Evolutionary conservation across 1,139 yeast genomes (phyloP), one percentile per base, ranked within the genome.

Genomic region (Kurtzmaniella quercitrusa): DNA sequence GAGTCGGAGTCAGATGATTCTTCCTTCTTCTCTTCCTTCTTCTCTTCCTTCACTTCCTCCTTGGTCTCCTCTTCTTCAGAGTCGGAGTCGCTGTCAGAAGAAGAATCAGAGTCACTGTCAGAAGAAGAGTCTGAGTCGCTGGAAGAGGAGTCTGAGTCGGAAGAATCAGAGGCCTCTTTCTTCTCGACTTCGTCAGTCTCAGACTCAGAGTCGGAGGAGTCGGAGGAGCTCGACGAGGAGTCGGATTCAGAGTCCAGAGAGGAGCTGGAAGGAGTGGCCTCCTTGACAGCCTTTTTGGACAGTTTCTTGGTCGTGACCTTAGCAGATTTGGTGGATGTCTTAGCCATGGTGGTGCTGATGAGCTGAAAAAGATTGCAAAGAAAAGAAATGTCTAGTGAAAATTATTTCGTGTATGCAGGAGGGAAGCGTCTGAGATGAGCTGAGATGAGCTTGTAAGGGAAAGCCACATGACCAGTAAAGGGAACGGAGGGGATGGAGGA

Each of bases 261-360:
- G 23, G 63, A 54, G 41, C 52, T 62, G 39, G 50, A 53, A 42
- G 60, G 55, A 50, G 57, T 64, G 45, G 62, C 58, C 43, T 55
- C 63, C 57, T 68, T 65, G 49, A 62, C 56, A 38, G 58, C 58
- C 54, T 63, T 66, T 57, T 60, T 57, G 48, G 63, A 52, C 53
- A 55, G 53, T 55, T 55, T 55, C 54, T 46, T 54, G 44, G 54
- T 45, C 41, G 41, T 50, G 41, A 54, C 55, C 48, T 64, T 62
- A 34, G 60, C 48, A 31, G 61, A 55, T 51, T 63, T 57, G 38
- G 51, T 54, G 36, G 58, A 53, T 51, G 66, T 48, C 52, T 62
- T 63, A 53, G 68, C 69, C 69, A 65, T 65, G 51, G 44, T 50
- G 27, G 29, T 37, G 29, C 17, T 17, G 37, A 14, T 9, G 36